A percentile compares a stretch with the other conserved stretches of the same genome.
Conservation (phyloP, 805 yeast species). For the Candida ascalaphidarum region DNA sequence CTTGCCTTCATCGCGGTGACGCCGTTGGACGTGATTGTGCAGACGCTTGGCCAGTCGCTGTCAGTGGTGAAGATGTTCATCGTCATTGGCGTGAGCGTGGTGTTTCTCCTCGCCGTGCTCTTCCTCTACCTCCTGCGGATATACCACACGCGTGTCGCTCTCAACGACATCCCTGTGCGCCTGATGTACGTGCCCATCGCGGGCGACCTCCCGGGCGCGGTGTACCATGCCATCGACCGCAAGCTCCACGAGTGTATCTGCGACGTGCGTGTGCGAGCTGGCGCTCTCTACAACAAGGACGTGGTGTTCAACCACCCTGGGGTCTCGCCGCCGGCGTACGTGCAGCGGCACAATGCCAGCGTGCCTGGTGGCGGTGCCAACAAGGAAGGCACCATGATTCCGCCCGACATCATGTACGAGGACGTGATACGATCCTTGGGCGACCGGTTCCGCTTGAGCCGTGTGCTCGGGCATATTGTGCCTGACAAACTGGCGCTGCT, state of each 20-base stretch:
- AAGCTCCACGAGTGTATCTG: constrained; percentile 18
- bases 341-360: constrained; percentile 21
- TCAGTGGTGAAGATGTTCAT: constrained; percentile 77
- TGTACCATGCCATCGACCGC: constrained; percentile 14
- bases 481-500: constrained; percentile 36
- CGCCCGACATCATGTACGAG: constrained; percentile 35
- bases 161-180: constrained; percentile 62
- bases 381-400: constrained; percentile 10
- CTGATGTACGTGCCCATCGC: constrained; percentile 64
- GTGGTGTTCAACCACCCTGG: constrained; percentile 29
- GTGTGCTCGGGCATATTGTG: no score
- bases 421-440: constrained; percentile 54
- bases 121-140: constrained; percentile 53
- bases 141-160: constrained; percentile 43
- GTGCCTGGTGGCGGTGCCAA: constrained; percentile 12
- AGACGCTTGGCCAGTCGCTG: constrained; percentile 42
- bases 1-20: constrained; percentile 61
- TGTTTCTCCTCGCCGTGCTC: constrained; percentile 40
- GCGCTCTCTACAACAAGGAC: constrained; percentile 20
- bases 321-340: constrained; percentile 31
- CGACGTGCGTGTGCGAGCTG: constrained; percentile 23
- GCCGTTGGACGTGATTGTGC: constrained; percentile 71
- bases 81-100: constrained; percentile 62
- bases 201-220: constrained; percentile 34
- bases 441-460: constrained; percentile 47